Evolutionary conservation across 441 rosid genomes (phyloP), one percentile per base, ranked within the genome.

Genomic region (Pelargonium cotyledonis): DNA sequence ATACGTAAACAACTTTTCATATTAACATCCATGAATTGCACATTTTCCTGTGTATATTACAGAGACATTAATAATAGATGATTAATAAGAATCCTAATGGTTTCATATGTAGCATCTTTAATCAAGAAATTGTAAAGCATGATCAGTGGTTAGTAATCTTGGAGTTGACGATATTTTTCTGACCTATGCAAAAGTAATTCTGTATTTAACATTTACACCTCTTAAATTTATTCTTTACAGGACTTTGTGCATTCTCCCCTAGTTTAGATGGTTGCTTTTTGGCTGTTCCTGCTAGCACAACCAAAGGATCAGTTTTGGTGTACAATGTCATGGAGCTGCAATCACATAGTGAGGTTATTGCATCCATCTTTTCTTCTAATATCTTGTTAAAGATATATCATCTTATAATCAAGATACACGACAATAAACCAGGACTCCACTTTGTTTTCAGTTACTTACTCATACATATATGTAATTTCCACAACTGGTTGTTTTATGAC

Each of bases 201-300:
- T 5, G 5, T 55, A 58, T 51, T 23, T 35, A 47, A 9, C n/a
- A 9, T 31, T 49, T 41, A 41, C 61, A 16, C 35, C 14, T 47
- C 29, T n/a, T n/a, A n/a, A n/a, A n/a, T n/a, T n/a, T n/a, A n/a
- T 47, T 5, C 51, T 41, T 55, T 6, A 55, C 80, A 92, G 98
- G 97, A 72, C 85, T 92, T 61, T 84, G 87, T 82, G 98, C 92
- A 63, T 89, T 92, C 80, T 90, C 98, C 62, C 90, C 98, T 65
- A 70, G 79, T 82, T 77, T 74, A 73, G 96, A 89, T 67, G 94
- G 88, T 58, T 92, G 98, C 84, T 92, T 86, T 83, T 82, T 90
- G 76, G 98, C 98, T 72, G 83, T 92, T 80, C 98, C 98, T 57
- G 94, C 98, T 57, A 90, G 96, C 79, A 67, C 77, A 6, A 78